Evolutionary conservation across 1,284 basidiomycete species (phyloP).

Genomic region (Sanguinoderma infundibulare): DNA sequence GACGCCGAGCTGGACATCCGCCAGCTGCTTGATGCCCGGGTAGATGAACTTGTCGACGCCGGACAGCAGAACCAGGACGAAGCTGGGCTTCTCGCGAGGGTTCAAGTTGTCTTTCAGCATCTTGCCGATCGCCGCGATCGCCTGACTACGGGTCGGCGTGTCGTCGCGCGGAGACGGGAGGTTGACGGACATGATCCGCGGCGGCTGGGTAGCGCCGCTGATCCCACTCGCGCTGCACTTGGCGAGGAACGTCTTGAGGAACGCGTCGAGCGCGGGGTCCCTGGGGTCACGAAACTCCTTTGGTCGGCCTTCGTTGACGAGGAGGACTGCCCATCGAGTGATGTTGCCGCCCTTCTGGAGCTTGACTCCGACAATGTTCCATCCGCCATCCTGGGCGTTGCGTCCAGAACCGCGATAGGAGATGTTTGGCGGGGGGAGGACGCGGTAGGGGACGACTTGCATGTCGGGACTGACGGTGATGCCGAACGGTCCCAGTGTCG

Average conservation of each 20-base stretch:
- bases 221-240: slow-evolving; percentile 65
- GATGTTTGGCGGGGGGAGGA: slow-evolving; percentile 60
- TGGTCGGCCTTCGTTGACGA: slow-evolving; percentile 52
- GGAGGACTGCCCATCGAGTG: slow-evolving; percentile 60
- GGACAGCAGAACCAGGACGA: slow-evolving; percentile 68
- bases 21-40: slow-evolving; percentile 75
- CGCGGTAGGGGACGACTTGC: slow-evolving; percentile 63
- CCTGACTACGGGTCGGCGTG: slow-evolving; percentile 42
- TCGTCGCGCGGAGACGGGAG: slow-evolving; percentile 40
- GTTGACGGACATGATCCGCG: slow-evolving; percentile 41
- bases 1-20: slow-evolving; percentile 70
- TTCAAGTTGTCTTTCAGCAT: slow-evolving; percentile 40
- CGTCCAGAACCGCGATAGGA: slow-evolving; percentile 51
- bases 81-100: slow-evolving; percentile 47
- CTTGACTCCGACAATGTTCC: slow-evolving; percentile 74
- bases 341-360: slow-evolving; percentile 59
- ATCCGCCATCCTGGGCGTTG: slow-evolving; percentile 58
- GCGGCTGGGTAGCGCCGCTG: slow-evolving; percentile 40
- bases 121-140: slow-evolving; percentile 45
- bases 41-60: slow-evolving; percentile 71
- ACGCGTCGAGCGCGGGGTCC: slow-evolving; percentile 44
- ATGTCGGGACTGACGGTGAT: slow-evolving; percentile 58
- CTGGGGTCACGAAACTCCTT: slow-evolving; percentile 42
- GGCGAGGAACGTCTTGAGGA: slow-evolving; percentile 52
- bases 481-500: slow-evolving; percentile 52